phyloP scores from a whole-genome alignment of 2,329 filamentous ascomycete species.

The Huntiella abstrusa region DNA sequence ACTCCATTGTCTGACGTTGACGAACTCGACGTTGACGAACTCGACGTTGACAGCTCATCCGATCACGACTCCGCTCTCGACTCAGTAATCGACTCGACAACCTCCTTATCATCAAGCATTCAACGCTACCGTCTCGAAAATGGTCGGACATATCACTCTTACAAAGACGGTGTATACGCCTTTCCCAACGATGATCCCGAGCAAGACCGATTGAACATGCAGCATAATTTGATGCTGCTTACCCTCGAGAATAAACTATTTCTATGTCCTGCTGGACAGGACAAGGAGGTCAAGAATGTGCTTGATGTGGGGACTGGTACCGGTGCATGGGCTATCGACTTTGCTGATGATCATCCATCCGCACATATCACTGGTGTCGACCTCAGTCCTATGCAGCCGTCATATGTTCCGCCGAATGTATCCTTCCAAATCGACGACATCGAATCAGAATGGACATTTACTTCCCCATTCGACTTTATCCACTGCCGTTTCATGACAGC shows the following conservation, averaged over 20 bases:
- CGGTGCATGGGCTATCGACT: constrained; percentile 25
- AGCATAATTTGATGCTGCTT: constrained; percentile 20
- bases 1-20: not conserved
- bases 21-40: not conserved
- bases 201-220: constrained; percentile 13
- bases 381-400: constrained; percentile 23
- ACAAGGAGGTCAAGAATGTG: constrained; percentile 15
- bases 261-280: constrained; percentile 14
- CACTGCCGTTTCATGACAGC: constrained; percentile 18
- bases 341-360: constrained; percentile 3
- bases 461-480: constrained; percentile 20
- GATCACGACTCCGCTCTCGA: not conserved
- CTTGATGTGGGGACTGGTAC: constrained; percentile 32
- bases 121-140: constrained; percentile 15
- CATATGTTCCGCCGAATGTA: constrained; percentile 24
- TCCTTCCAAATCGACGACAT: constrained; percentile 25
- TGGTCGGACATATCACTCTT: constrained; percentile 15
- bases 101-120: constrained; percentile 13
- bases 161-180: constrained; percentile 16
- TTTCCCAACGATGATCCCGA: constrained; percentile 15
- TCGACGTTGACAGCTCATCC: not conserved
- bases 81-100: constrained; percentile 4
- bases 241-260: constrained; percentile 18
- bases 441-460: constrained; percentile 19
- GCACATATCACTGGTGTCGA: constrained; percentile 22